Conservation (phyloP, 2,329 filamentous ascomycete species). For the Lachnellula subtilissima region DNA sequence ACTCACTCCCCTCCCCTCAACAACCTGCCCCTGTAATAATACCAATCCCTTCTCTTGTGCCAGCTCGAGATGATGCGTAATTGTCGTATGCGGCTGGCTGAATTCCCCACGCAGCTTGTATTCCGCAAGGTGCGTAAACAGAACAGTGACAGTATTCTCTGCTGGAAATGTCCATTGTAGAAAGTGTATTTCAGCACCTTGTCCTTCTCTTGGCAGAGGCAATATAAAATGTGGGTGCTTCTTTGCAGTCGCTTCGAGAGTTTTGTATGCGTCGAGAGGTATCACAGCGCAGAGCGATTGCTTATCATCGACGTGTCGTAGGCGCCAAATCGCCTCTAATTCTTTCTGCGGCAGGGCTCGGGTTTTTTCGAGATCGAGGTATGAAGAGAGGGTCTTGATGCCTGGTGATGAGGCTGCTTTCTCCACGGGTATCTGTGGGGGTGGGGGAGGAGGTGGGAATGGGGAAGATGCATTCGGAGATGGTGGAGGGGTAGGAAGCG, state of each 20-base stretch:
- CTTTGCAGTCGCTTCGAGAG: conserved; percentile 67
- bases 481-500: conserved; percentile 33
- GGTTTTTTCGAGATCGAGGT: conserved; percentile 76
- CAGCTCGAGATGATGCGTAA: conserved; percentile 87
- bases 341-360: conserved; percentile 70
- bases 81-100: conserved; percentile 84
- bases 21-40: conserved; percentile 77
- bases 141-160: conserved; percentile 63
- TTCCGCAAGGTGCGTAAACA: conserved; percentile 92
- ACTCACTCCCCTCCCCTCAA: conserved; percentile 69
- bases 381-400: conserved; percentile 58
- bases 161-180: conserved; percentile 92
- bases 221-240: conserved; percentile 84
- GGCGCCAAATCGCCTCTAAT: conserved; percentile 83
- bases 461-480: conserved; percentile 30
- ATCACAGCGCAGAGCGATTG: conserved; percentile 81
- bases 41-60: conserved; percentile 70
- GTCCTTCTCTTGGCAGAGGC: conserved; percentile 64
- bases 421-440: conserved; percentile 15
- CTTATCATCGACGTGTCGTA: conserved; percentile 70
- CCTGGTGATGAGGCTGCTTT: conserved; percentile 31
- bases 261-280: conserved; percentile 65
- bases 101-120: conserved; percentile 89
- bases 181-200: conserved; percentile 89
- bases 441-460: conserved; percentile 33